These are phyloP conservation scores for Xylaria sp. DNA, from an alignment of 2,329 filamentous ascomycete genomes.

Conservation along the genomic window DNA sequence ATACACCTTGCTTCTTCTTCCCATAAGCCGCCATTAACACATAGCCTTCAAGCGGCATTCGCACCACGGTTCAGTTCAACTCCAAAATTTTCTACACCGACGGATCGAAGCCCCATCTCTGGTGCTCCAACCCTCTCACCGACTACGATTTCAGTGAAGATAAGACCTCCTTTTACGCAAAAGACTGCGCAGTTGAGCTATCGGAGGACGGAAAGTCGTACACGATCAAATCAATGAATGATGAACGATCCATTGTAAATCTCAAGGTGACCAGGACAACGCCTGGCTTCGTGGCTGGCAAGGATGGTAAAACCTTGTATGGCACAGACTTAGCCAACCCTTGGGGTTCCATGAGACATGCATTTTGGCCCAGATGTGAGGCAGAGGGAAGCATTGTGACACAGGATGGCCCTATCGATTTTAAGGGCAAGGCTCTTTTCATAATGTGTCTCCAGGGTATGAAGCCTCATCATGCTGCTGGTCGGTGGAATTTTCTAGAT, in stretches of 20 bases:
- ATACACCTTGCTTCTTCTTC: constrained; percentile 15
- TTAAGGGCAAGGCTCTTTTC: constrained; percentile 80
- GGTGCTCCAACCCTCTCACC: constrained; percentile 79
- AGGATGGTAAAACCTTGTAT: constrained; percentile 81
- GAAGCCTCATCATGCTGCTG: constrained; percentile 97
- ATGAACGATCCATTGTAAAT: constrained; percentile 82
- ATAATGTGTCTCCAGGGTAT: constrained; percentile 91
- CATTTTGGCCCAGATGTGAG: constrained; percentile 89
- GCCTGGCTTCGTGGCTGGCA: constrained; percentile 84
- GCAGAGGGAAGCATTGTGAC: constrained; percentile 86
- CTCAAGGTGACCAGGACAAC: constrained; percentile 76
- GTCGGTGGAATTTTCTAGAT: constrained; percentile 90
- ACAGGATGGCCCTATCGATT: constrained; percentile 78
- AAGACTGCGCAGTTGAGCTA: constrained; percentile 83
- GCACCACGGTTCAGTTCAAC: constrained; percentile 92
- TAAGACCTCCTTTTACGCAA: constrained; percentile 82
- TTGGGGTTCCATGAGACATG: constrained; percentile 91
- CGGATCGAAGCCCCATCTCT: constrained; percentile 74
- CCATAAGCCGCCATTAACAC: constrained; percentile 31
- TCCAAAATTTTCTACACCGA: constrained; percentile 86
- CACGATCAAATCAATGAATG: constrained; percentile 87
- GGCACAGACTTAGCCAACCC: constrained; percentile 85
- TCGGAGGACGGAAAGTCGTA: constrained; percentile 83
- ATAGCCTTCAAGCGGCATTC: constrained; percentile 70
- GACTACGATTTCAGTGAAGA: constrained; percentile 86